phyloP scores from a whole-genome alignment of 495 filamentous ascomycete genomes.

The Lasiosphaeriaceae sp. region DNA sequence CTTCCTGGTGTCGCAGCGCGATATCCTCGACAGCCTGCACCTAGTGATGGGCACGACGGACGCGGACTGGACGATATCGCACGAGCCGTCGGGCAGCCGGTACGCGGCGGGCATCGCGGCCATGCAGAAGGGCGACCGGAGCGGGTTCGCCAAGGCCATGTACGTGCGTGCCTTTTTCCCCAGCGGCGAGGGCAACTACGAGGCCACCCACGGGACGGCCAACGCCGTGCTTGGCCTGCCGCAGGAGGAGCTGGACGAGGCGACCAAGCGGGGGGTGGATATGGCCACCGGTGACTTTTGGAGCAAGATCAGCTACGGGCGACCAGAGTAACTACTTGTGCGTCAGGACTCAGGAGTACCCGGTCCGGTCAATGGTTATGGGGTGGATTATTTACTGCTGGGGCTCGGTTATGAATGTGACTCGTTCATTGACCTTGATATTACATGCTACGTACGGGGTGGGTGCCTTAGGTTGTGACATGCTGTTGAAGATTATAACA shows the following conservation, averaged over 20 bases:
- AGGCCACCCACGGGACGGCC: constrained; percentile 31
- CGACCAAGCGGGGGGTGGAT: constrained; percentile 40
- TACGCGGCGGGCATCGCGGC: constrained; percentile 37
- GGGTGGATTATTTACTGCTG: too few species aligned
- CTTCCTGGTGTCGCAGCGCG: constrained; percentile 43
- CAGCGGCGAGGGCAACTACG: constrained; percentile 42
- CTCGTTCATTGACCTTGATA: too few species aligned
- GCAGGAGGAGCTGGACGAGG: constrained; percentile 58
- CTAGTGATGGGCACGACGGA: constrained; percentile 51
- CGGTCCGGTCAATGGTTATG: too few species aligned
- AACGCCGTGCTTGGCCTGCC: constrained; percentile 53
- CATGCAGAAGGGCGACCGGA: constrained; percentile 40
- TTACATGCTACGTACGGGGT: too few species aligned
- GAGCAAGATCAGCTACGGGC: not conserved
- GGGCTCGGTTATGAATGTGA: too few species aligned
- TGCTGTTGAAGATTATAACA: too few species aligned
- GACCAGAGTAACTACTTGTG: too few species aligned
- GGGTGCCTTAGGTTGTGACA: too few species aligned
- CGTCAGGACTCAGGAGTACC: too few species aligned
- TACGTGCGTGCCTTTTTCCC: constrained; percentile 51
- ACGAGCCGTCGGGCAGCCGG: constrained; percentile 40
- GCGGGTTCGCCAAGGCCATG: constrained; percentile 48
- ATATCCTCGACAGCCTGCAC: constrained; percentile 44
- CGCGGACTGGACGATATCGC: constrained; percentile 53
- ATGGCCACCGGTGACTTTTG: constrained; percentile 7